Conservation (phyloP, 768 basidiomycete species). For the Lentinula raphanica region DNA sequence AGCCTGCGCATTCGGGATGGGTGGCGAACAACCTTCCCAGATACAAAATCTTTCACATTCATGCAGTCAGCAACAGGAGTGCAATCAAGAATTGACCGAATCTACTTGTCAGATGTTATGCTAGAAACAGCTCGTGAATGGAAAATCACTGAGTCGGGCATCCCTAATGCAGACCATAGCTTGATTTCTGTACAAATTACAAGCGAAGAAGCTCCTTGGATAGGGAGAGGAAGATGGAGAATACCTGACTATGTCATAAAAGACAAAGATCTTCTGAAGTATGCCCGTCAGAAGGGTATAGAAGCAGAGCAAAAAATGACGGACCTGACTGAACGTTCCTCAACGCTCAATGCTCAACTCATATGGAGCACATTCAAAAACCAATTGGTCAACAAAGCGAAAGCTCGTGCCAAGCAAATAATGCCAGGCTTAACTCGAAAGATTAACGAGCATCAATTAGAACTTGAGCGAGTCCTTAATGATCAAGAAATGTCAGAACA, state of each 20-base stretch:
- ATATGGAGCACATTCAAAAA: slow-evolving; percentile 7
- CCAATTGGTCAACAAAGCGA: slow-evolving; percentile 1
- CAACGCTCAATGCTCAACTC: slow-evolving; percentile 8
- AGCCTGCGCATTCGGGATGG: neutral
- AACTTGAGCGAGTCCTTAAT: neutral
- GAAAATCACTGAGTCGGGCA: slow-evolving; percentile 16
- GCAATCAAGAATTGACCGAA: slow-evolving; percentile 20
- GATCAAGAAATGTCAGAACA: neutral
- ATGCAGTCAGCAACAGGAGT: neutral
- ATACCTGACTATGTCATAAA: slow-evolving; percentile 18
- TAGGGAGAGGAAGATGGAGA: slow-evolving; percentile 28
- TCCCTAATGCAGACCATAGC: slow-evolving; percentile 25
- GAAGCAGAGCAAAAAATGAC: slow-evolving; percentile 3
- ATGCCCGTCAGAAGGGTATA: neutral
- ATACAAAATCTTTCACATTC: neutral
- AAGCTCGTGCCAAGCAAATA: slow-evolving; percentile 7
- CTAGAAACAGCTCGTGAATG: slow-evolving; percentile 17
- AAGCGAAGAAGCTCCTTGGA: slow-evolving; percentile 16
- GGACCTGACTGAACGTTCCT: neutral
- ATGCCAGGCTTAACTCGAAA: neutral
- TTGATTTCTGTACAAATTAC: slow-evolving; percentile 22
- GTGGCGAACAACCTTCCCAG: neutral
- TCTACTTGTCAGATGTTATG: slow-evolving; percentile 21
- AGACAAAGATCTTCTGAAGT: slow-evolving; percentile 14
- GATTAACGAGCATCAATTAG: neutral